These are phyloP conservation scores for Podaxis rugospora DNA, from an alignment of 768 basidiomycete species.

Conservation along the genomic window DNA sequence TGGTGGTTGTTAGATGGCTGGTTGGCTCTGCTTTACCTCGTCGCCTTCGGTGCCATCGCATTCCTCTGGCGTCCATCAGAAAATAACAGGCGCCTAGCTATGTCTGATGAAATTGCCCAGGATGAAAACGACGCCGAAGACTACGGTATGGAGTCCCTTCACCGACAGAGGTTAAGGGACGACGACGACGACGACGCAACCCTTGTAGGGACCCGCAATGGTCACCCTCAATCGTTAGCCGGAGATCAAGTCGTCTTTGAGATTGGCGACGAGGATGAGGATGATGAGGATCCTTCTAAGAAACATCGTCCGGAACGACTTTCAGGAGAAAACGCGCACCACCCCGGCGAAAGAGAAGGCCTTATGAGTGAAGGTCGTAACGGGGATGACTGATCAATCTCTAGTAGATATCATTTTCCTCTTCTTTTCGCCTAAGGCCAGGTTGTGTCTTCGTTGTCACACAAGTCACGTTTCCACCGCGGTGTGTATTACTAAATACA, in stretches of 20 bases:
- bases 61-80: slow-evolving; percentile 94
- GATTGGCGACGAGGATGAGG: slow-evolving; percentile 76
- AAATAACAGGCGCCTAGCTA: slow-evolving; percentile 87
- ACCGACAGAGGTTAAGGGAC: slow-evolving; percentile 43
- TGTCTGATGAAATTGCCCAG: slow-evolving; percentile 96
- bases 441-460: not conserved
- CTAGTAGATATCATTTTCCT: slow-evolving; percentile 1
- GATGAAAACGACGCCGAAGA: slow-evolving; percentile 93
- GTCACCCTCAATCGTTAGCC: slow-evolving; percentile 42
- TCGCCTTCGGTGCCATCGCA: slow-evolving; percentile 74
- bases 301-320: slow-evolving; percentile 41
- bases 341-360: slow-evolving; percentile 60
- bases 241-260: slow-evolving; percentile 84
- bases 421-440: not conserved
- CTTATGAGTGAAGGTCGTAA: slow-evolving; percentile 41
- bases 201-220: slow-evolving; percentile 57
- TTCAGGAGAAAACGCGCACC: slow-evolving; percentile 42
- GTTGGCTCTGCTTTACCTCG: slow-evolving; percentile 83
- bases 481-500: slow-evolving; percentile 32
- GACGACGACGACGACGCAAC: slow-evolving; percentile 72
- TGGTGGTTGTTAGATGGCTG: slow-evolving; percentile 99
- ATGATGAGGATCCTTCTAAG: slow-evolving; percentile 48
- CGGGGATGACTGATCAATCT: slow-evolving; percentile 12
- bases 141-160: slow-evolving; percentile 78
- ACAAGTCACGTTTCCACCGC: slow-evolving; percentile 5